Base-by-base conservation (phyloP, 139 green algal species). In the Zygnema circumcarinatum region DNA sequence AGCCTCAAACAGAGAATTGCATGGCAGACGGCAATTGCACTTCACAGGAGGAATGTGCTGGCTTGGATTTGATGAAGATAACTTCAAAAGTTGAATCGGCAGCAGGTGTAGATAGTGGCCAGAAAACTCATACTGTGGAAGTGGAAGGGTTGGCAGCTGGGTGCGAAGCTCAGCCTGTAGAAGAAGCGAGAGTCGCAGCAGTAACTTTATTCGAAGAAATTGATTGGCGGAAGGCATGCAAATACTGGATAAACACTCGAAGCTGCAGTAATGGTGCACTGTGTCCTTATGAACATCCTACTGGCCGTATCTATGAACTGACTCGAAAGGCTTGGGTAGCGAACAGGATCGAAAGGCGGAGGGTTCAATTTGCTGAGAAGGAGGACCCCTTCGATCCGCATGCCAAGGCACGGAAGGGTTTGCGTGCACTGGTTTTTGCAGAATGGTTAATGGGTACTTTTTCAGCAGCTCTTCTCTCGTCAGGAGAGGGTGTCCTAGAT, bases 401-500 rank as follows among this genome's bases (percentile, higher is more conserved):
- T 36, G 38, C 21, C 7, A 92, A 91, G 67, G 31, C 22, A 74
- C 22, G n/a, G 3, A 94, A 94, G 88, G 2, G 73, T 2, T 38
- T 42, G 21, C 81, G 93, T 16, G 93, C 94, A 0, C 38, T 75
- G 20, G 62, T 95, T n/a, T 92, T 96, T 86, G 79, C 79, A 25
- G 52, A 78, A 25, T 86, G 79, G 79, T 68, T 86, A 22, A 38
- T 86, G 29, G 89, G 76, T 21, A 41, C 79, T 1, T 96, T 92
- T 90, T 85, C 95, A 76, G 80, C 94, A 47, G 54, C 87, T 2
- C 93, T 83, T 41, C 94, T 90, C 31, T 92, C 54, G 41, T 31
- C 25, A 38, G 52, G 32, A 32, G 22, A 38, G 53, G 92, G 94
- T 3, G 94, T 96, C 40, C 74, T 96, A 53, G 94, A 96, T 41